Evolutionary conservation across 2,329 filamentous ascomycete genomes (phyloP), one percentile per base, ranked within the genome.

Genomic region (Neurospora sp.): DNA sequence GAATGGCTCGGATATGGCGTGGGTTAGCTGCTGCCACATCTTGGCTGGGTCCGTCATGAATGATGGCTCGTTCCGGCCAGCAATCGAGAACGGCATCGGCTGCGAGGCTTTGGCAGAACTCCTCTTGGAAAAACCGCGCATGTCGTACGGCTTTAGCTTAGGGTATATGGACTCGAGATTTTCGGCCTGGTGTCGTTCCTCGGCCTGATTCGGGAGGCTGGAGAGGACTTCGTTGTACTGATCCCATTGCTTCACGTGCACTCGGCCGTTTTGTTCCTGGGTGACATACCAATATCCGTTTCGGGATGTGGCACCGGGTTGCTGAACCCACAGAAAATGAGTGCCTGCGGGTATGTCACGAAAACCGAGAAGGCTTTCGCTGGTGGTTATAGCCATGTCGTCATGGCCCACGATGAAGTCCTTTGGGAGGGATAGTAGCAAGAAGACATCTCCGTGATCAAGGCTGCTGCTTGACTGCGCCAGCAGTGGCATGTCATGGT

Each of bases 281-380:
- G 81, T 81, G 62, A 82, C 77, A 69, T 89, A 80, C 87, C 87
- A 90, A 75, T 85, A 88, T 5, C 86, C 88, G 69, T 81, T 85
- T 3, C 88, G 83, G 1, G 85, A 85, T 19, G 82, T 79, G 19
- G 81, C 80, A 1, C 80, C 80, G 0, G 82, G 81, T 28, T 85
- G 81, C 2, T 87, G 81, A 37, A 85, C 82, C 87, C 87, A 90
- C 70, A 89, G 80, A 70, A 90, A 85, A 75, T 90, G 88, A 15
- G 84, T 77, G 0, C 88, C 88, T 0, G 80, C 75, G 0, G 87
- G 86, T 36, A 90, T 80, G 69, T 86, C 81, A 28, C 82, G 83
- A 70, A 90, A 80, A 23, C 88, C 88, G 8, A 79, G 78, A 73
- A 89, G 65, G 36, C 68, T 86, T 28, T 82, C 72, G 73, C 52